Percentiles rank a stretch among this genome's conserved stretches.
These are phyloP conservation scores for Rosa chinensis DNA, from an alignment of 306 rosid species.

Conservation along the genomic window DNA sequence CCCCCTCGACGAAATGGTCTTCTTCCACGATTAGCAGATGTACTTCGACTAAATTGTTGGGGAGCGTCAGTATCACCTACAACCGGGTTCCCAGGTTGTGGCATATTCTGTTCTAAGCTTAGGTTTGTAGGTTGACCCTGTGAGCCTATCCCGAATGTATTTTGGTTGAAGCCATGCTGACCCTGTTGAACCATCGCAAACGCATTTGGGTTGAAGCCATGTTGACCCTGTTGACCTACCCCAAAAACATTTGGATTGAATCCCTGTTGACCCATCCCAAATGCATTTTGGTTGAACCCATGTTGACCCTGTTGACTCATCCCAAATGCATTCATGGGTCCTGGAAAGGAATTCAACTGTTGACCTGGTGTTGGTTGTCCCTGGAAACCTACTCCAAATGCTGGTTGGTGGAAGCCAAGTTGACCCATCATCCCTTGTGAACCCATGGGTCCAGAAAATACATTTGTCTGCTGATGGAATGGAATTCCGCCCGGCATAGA, in stretches of 20 bases:
- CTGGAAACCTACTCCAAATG: constrained; percentile 47
- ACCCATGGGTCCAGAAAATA: constrained; percentile 39
- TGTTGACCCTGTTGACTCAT: constrained; percentile 10
- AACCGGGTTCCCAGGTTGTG: constrained; percentile 24
- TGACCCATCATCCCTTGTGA: constrained; percentile 50
- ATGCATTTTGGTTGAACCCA: not conserved
- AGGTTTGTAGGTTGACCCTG: constrained; percentile 31
- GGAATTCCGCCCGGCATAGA: constrained; percentile 41
- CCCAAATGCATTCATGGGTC: constrained; percentile 5
- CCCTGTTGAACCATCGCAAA: not conserved
- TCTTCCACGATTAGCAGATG: constrained; percentile 50
- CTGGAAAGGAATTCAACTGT: constrained; percentile 10
- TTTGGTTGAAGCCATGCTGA: constrained; percentile 12
- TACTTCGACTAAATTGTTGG: constrained; percentile 47
- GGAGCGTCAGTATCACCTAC: constrained; percentile 32
- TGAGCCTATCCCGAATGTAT: not conserved
- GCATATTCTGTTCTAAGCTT: constrained; percentile 36
- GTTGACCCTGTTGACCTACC: constrained; percentile 30
- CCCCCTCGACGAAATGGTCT: constrained; percentile 42
- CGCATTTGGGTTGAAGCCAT: constrained; percentile 19
- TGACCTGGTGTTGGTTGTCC: constrained; percentile 29
- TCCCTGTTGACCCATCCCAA: constrained; percentile 1
- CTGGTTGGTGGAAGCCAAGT: constrained; percentile 42
- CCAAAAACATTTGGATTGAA: not conserved
- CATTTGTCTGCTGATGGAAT: constrained; percentile 51